phyloP scores from a whole-genome alignment of 345 rosid genomes.

The Ceriops tagal region DNA sequence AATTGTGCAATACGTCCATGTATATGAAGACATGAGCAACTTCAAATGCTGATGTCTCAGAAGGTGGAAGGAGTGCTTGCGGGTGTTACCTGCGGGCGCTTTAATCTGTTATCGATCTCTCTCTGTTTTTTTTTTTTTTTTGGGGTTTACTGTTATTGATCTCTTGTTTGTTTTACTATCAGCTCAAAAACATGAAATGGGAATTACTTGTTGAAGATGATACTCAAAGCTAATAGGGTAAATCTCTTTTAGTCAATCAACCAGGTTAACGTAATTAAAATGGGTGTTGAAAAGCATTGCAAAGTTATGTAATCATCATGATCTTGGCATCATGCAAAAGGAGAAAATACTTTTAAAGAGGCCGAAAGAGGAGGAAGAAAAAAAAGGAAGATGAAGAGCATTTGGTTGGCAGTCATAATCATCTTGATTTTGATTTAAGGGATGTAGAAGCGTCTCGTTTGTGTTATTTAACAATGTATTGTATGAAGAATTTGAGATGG shows the following conservation, averaged over 20 bases:
- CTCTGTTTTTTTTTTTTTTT: not conserved
- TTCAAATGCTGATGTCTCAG: no score
- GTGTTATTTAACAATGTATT: no score
- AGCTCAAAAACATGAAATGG: not conserved
- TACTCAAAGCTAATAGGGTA: not conserved
- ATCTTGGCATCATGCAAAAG: slow-evolving; percentile 9
- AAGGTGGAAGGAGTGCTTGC: no score
- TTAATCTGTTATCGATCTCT: not conserved
- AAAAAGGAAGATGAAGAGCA: not conserved
- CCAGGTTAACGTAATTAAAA: not conserved
- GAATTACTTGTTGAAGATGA: not conserved
- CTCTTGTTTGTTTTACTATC: not conserved
- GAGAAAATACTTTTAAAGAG: not conserved
- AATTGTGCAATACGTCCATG: no score
- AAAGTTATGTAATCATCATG: slow-evolving; percentile 26
- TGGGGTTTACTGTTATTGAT: not conserved
- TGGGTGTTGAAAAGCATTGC: not conserved
- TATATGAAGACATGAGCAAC: no score
- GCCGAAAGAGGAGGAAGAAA: not conserved
- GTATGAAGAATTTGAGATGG: no score
- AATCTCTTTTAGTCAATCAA: not conserved
- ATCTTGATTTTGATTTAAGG: not conserved
- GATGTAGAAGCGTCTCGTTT: not conserved
- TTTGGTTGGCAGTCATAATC: slow-evolving; percentile 32
- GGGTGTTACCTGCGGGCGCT: no score